These are phyloP conservation scores for maize (Zea mays) DNA, from an alignment of 176 grass and related monocot species.

Conservation along the genomic window Zm-B73-REFERENCE-NAM-5.0 NC_050103.1:97511501-97512000, in stretches of 20 bases:
- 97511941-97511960: conserved; percentile 88
- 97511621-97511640: conserved; percentile 53
- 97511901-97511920: conserved; percentile 78
- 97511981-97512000: conserved; percentile 27
- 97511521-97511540: conserved; percentile 34
- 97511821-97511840: conserved; percentile 43
- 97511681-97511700: background rate
- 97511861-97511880: conserved; percentile 37
- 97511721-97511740: conserved; percentile 89
- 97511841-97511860: conserved; percentile 32
- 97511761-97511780: conserved; percentile 59
- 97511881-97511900: conserved; percentile 88
- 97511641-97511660: conserved; percentile 40
- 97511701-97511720: conserved; percentile 40
- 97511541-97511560: conserved; percentile 60
- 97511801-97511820: background rate
- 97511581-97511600: conserved; percentile 37
- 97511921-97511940: conserved; percentile 79
- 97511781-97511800: conserved; percentile 42
- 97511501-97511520: conserved; percentile 28
- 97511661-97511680: conserved; percentile 10
- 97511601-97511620: conserved; percentile 48
- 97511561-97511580: conserved; percentile 43
- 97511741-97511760: conserved; percentile 98
- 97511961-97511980: conserved; percentile 70